Evolutionary conservation across 805 yeast genomes (phyloP).

Genomic region (Candida corydali): DNA sequence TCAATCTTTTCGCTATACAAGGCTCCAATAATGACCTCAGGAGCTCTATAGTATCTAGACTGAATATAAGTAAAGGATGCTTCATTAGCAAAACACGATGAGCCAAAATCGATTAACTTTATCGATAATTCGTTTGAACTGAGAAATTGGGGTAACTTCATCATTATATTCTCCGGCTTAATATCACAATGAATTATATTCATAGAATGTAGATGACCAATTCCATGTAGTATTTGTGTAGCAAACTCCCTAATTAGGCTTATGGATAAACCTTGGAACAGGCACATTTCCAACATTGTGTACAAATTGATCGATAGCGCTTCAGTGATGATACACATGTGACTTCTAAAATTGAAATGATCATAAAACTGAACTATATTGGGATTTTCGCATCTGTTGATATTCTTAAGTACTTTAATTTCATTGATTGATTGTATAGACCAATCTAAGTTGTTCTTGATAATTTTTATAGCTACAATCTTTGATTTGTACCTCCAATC

Average conservation of each 20-base stretch:
- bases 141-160: conserved; percentile 29
- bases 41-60: conserved; percentile 75
- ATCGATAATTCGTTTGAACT: conserved; percentile 36
- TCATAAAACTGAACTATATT: conserved; percentile 53
- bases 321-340: conserved; percentile 78
- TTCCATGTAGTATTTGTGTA: conserved; percentile 53
- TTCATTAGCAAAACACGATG: conserved; percentile 47
- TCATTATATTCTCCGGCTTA: conserved; percentile 67
- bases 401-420: conserved; percentile 56
- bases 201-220: conserved; percentile 53
- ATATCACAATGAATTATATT: conserved; percentile 78
- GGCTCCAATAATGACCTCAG: conserved; percentile 70
- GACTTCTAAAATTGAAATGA: conserved; percentile 77
- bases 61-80: conserved; percentile 48
- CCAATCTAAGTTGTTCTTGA: conserved; percentile 70
- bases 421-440: conserved; percentile 76
- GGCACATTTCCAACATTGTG: conserved; percentile 49
- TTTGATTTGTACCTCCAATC: conserved; percentile 52
- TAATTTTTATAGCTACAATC: conserved; percentile 70
- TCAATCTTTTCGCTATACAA: conserved; percentile 52
- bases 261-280: conserved; percentile 47
- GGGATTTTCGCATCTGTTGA: conserved; percentile 24
- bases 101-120: conserved; percentile 80
- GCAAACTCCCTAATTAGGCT: conserved; percentile 43
- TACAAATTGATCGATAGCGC: conserved; percentile 62